phyloP scores from a whole-genome alignment of 306 rosid species.

The Corylus avellana region DNA sequence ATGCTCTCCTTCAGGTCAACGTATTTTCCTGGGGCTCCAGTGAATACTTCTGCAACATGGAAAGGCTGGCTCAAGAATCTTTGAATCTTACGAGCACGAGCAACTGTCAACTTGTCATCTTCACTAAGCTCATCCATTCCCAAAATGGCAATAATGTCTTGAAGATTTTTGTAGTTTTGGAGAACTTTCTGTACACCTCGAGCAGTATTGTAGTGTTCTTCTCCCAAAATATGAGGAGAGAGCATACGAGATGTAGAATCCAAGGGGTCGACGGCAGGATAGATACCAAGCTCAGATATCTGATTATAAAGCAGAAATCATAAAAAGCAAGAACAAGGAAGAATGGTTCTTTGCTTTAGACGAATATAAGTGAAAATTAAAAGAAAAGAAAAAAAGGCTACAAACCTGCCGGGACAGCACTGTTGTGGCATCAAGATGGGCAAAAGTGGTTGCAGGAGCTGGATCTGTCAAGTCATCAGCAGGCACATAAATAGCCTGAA shows the following conservation, averaged over 20 bases:
- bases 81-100: constrained; percentile 91
- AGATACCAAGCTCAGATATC: constrained; percentile 98
- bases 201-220: constrained; percentile 88
- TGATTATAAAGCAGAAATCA: too few species aligned
- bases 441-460: constrained; percentile 98
- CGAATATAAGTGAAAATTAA: neutral
- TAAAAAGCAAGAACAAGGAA: neutral
- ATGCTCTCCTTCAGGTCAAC: constrained; percentile 92
- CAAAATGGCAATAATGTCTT: constrained; percentile 99
- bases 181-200: constrained; percentile 97
- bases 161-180: constrained; percentile 97
- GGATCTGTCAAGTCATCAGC: constrained; percentile 99
- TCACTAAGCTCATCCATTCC: constrained; percentile 99
- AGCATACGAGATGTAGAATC: constrained; percentile 99
- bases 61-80: constrained; percentile 95
- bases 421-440: constrained; percentile 99
- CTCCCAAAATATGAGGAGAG: constrained; percentile 95
- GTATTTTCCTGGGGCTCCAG: constrained; percentile 98
- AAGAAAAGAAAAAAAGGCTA: neutral
- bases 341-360: neutral
- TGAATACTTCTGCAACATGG: constrained; percentile 99
- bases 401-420: constrained; percentile 92
- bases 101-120: constrained; percentile 94
- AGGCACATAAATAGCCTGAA: constrained; percentile 98
- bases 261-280: constrained; percentile 94